These are phyloP conservation scores for Monascus purpureus DNA, from an alignment of 495 filamentous ascomycete species.

Conservation along the genomic window DNA sequence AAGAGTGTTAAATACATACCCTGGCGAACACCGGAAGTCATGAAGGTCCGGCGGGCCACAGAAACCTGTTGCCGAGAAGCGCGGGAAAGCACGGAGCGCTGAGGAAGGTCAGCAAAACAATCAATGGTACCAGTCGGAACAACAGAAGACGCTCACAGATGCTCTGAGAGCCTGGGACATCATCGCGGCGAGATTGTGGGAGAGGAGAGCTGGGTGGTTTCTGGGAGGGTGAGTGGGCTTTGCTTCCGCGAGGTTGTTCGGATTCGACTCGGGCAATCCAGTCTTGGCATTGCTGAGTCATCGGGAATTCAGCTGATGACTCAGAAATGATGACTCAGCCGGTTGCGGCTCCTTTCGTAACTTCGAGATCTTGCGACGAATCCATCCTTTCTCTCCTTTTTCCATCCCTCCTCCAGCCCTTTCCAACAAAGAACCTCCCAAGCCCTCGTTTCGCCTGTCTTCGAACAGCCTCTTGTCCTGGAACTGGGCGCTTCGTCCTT, in stretches of 20 bases:
- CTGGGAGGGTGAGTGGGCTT: conserved; percentile 12
- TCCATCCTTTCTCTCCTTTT: conserved; percentile 7
- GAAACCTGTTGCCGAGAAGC: conserved; percentile 56
- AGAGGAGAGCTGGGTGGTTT: conserved; percentile 7
- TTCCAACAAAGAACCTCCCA: not conserved
- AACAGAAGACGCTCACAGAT: conserved; percentile 36
- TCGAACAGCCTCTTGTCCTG: conserved; percentile 16
- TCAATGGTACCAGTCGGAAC: conserved; percentile 5
- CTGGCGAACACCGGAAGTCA: conserved; percentile 35
- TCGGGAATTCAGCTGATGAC: no score
- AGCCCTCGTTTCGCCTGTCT: conserved; percentile 3
- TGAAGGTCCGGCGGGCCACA: conserved; percentile 66
- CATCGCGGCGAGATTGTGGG: conserved; percentile 38
- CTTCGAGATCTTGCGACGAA: no score
- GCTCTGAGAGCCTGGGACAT: conserved; percentile 52
- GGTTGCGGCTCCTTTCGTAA: conserved; percentile 12
- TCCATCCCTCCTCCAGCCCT: conserved; percentile 8
- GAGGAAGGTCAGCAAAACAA: conserved; percentile 11
- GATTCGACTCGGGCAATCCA: conserved; percentile 14
- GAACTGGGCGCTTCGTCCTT: conserved; percentile 16
- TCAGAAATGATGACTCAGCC: conserved; percentile 9
- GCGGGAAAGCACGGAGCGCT: conserved; percentile 75
- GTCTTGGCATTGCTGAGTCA: conserved; percentile 14
- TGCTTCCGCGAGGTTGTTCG: conserved; percentile 18
- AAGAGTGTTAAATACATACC: conserved; percentile 19